Evolutionary conservation across 2,329 filamentous ascomycete species (phyloP).

Genomic region (Aspergillus proliferans): DNA sequence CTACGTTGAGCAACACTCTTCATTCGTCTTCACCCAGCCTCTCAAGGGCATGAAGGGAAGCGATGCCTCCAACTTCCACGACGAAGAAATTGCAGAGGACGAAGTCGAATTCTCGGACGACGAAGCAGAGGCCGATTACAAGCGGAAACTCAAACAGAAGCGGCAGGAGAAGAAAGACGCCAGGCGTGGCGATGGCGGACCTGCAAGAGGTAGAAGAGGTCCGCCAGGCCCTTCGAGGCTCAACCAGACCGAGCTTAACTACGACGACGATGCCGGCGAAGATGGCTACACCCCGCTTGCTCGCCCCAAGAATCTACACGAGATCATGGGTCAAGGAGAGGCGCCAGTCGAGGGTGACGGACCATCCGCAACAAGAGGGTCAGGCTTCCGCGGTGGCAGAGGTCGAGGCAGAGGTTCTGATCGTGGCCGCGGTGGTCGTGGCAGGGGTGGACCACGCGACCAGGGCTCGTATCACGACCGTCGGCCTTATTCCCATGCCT

Average conservation of each 20-base stretch:
- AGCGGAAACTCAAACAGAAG: slow-evolving; percentile 62
- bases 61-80: slow-evolving; percentile 90
- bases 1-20: slow-evolving; percentile 73
- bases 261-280: slow-evolving; percentile 56
- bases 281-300: slow-evolving; percentile 62
- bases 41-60: slow-evolving; percentile 76
- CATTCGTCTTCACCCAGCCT: slow-evolving; percentile 78
- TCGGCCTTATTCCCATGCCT: slow-evolving; percentile 18
- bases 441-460: slow-evolving; percentile 26
- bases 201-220: slow-evolving; percentile 30
- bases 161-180: slow-evolving; percentile 50
- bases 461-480: slow-evolving; percentile 21
- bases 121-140: slow-evolving; percentile 83
- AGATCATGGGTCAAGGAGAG: slow-evolving; percentile 41
- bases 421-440: slow-evolving; percentile 32
- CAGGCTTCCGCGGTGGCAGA: slow-evolving; percentile 40
- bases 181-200: slow-evolving; percentile 35
- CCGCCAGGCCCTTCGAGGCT: slow-evolving; percentile 34
- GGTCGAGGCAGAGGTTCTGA: slow-evolving; percentile 42
- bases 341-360: slow-evolving; percentile 29
- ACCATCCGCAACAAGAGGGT: slow-evolving; percentile 23
- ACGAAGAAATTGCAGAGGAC: slow-evolving; percentile 79
- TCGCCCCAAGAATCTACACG: slow-evolving; percentile 58
- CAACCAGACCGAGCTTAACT: slow-evolving; percentile 49
- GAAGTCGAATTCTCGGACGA: slow-evolving; percentile 96